Base-by-base conservation (phyloP, 2,329 filamentous ascomycete genomes). In the Raffaelea arxii region DNA sequence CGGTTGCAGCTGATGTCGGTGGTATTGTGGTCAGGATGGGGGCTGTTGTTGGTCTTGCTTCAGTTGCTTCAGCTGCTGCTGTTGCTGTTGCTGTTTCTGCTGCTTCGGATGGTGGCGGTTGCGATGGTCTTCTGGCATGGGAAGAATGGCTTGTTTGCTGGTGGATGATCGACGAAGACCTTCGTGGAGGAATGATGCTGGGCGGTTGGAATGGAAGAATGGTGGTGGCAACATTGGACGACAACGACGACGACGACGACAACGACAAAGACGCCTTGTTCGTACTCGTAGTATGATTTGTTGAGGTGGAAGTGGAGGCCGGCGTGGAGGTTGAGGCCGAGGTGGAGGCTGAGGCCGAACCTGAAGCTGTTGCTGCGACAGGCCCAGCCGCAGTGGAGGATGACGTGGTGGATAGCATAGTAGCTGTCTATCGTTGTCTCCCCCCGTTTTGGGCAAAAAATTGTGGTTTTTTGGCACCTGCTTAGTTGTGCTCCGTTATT, bases 101-200 rank as follows among this genome's bases (percentile, higher is more conserved):
- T n/a, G n/a, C n/a, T n/a, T n/a, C n/a, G n/a, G n/a, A n/a, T n/a
- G n/a, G n/a, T n/a, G n/a, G n/a, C n/a, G n/a, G n/a, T n/a, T n/a
- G n/a, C n/a, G n/a, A n/a, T n/a, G n/a, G n/a, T n/a, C n/a, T n/a
- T n/a, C n/a, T n/a, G n/a, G n/a, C n/a, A n/a, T n/a, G n/a, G n/a
- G n/a, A n/a, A n/a, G n/a, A n/a, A n/a, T n/a, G n/a, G n/a, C n/a
- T n/a, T n/a, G n/a, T n/a, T n/a, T n/a, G 52, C 72, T 71, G 47
- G 76, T 79, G 1, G 82, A 86, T 47, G 84, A 88, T 40, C 81
- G 87, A 52, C 85, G 82, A 86, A 47, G 84, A 88, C 40, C 81
- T 87, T 52, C 85, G 77, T 3, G 82, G 80, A 19, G 86, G 84
- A 46, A 89, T 87, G 32, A 74, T 71, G 61, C 78, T 80, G 46